A percentile compares a stretch with the other conserved stretches of the same genome.
Evolutionary conservation across 768 basidiomycete species (phyloP).

Genomic region (Brasilioporus rufonigricans): DNA sequence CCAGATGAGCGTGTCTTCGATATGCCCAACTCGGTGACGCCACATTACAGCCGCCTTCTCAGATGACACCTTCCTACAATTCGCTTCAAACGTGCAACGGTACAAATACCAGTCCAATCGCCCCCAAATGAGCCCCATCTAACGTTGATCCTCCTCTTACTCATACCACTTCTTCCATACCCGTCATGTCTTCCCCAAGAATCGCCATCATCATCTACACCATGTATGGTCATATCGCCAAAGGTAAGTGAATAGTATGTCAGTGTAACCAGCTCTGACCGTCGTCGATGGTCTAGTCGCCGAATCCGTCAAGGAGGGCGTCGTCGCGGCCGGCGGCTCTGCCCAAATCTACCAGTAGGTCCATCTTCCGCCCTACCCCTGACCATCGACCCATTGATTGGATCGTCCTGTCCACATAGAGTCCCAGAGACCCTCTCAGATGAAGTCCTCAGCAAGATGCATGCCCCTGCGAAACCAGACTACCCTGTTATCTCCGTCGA

Average conservation of each 20-base stretch:
- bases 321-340: conserved; percentile 48
- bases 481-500: conserved; percentile 38
- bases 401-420: conserved; percentile 34
- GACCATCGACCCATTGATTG: background rate
- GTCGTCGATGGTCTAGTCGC: conserved; percentile 51
- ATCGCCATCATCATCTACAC: conserved; percentile 74
- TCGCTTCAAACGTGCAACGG: background rate
- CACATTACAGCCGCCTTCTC: background rate
- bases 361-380: background rate
- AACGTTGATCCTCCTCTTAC: background rate
- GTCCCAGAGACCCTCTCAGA: conserved; percentile 75
- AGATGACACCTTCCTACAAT: background rate
- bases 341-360: conserved; percentile 57
- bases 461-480: conserved; percentile 64
- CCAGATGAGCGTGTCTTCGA: conserved; percentile 4
- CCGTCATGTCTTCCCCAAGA: conserved; percentile 44
- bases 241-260: conserved; percentile 43
- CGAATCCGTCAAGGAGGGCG: conserved; percentile 46
- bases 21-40: conserved; percentile 8
- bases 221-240: conserved; percentile 71
- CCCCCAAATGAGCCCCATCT: background rate
- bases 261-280: background rate
- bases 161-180: conserved; percentile 18
- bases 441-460: conserved; percentile 65
- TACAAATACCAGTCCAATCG: conserved; percentile 16